Conservation (phyloP, 2,329 filamentous ascomycete genomes). For the Aspergillus arachidicola region DNA sequence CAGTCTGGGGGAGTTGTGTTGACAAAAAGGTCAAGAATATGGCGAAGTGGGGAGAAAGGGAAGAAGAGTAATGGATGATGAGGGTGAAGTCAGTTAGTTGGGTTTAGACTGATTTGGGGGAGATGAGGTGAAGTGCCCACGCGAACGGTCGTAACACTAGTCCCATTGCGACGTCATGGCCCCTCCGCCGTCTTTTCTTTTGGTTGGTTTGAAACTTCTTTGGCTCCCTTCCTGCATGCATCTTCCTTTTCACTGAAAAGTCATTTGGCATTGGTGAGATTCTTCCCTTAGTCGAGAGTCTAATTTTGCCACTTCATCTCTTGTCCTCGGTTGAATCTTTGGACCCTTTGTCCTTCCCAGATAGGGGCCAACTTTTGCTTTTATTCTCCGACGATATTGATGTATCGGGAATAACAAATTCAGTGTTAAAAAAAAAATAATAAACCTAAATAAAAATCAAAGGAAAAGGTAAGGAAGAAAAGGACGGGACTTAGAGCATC, state of each 20-base stretch:
- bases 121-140: neutral
- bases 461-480: neutral
- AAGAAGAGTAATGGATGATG: neutral
- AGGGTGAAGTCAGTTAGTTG: neutral
- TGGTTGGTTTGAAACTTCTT: neutral
- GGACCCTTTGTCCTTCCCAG: neutral
- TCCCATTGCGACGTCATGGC: neutral
- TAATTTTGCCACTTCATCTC: neutral
- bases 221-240: neutral
- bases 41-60: neutral
- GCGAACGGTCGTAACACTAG: conserved; percentile 2
- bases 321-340: neutral
- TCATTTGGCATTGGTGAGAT: neutral
- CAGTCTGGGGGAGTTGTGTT: neutral
- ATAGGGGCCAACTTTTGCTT: no score
- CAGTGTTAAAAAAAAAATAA: neutral
- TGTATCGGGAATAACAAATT: neutral
- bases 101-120: neutral
- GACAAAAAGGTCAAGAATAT: neutral
- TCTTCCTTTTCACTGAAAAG: neutral
- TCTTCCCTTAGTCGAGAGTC: neutral
- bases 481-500: neutral
- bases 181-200: conserved; percentile 1
- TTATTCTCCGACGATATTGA: neutral
- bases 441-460: neutral